phyloP scores from a whole-genome alignment of 305 asterid species.

The Fraxinus paxiana region DNA sequence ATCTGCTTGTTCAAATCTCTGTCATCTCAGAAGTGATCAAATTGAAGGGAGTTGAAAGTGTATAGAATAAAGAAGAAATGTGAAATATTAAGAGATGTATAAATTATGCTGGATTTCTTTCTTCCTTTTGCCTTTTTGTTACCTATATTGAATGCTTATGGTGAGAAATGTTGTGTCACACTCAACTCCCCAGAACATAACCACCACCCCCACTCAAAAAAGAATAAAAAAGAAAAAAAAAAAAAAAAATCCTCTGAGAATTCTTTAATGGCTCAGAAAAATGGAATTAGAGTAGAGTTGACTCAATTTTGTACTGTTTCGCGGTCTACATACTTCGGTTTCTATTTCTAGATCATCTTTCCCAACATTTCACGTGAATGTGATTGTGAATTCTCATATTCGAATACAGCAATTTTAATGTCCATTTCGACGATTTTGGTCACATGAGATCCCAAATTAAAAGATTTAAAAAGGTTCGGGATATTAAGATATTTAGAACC shows the following conservation, averaged over 20 bases:
- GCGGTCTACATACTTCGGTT: neutral
- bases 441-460: neutral
- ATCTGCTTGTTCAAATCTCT: conserved; percentile 51
- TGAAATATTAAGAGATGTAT: neutral
- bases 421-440: neutral
- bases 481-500: too few relatives aligned
- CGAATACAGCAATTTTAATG: neutral
- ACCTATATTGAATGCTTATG: neutral
- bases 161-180: neutral
- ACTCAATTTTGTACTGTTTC: neutral
- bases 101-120: neutral
- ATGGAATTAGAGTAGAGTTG: neutral
- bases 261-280: neutral
- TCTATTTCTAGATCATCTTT: too few relatives aligned
- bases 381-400: neutral
- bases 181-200: neutral
- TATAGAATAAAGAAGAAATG: neutral
- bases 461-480: neutral
- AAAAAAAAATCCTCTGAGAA: neutral
- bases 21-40: conserved; percentile 37
- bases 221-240: neutral
- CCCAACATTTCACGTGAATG: neutral
- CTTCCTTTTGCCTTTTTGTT: neutral
- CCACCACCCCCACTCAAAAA: neutral
- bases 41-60: neutral